Evolutionary conservation across 2,329 filamentous ascomycete genomes (phyloP), one percentile per base, ranked within the genome.

Genomic region (Cercospora beticola): DNA sequence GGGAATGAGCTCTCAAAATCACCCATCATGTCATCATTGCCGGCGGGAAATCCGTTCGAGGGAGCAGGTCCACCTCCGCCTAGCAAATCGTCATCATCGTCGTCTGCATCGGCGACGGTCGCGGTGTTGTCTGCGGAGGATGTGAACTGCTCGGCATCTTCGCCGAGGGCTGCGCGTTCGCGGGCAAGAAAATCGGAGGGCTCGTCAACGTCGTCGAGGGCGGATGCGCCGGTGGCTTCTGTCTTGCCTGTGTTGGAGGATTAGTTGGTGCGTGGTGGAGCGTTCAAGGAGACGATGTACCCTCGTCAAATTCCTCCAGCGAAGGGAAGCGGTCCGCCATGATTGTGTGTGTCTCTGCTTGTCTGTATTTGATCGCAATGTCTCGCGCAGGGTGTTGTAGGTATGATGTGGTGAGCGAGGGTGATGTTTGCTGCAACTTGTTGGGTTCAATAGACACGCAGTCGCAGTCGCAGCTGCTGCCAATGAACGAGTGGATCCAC

Each of bases 1-100:
- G 95, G 95, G 81, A 97, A 99, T 71, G 93, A 93, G 79, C 88
- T 92, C 82, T 97, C 92, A 75, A 98, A 98, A 71, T 86, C 86
- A 56, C 82, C 81, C 73, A 88, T 83, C 65, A 76, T 75, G 70
- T 78, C 74, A 59, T 69, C 68, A 60, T 71, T 61, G 16, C 30
- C 62, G 16, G 62, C 67, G 18, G 46, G 65, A n/a, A 31, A 54
- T 40, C 62, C 63, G 54, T 70, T 70, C 66, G 83, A 73, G 78
- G 80, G 74, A 79, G 81, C 76, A 82, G 64, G 46, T 65, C 82
- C 86, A 72, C 85, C 89, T 60, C 87, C 89, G 60, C 88, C 88
- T 62, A 94, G 86, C 68, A 97, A 84, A 77, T 95, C 89, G 63
- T 77, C 74, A 59, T 76, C 76, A 33, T 75, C 73, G 73, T 92